Evolutionary conservation across 1,139 yeast genomes (phyloP), one percentile per base, ranked within the genome.

Genomic region (Sugiyamaella pinicola): DNA sequence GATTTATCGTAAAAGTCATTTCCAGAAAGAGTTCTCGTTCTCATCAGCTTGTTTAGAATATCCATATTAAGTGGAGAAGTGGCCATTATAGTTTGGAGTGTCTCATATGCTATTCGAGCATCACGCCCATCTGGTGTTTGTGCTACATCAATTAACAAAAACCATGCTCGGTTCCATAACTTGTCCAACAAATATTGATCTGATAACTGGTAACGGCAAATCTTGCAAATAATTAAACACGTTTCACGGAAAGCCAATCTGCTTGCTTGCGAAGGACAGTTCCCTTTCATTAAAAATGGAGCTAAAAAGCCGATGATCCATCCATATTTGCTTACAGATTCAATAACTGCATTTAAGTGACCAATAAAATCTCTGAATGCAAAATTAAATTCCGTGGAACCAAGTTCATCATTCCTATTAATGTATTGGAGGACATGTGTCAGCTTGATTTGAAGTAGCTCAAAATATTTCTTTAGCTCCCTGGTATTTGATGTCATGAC

Each of bases 351-450:
- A 12, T 55, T 47, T 43, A 64, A 49, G 45, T 62, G 62, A 18
- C 69, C 69, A 35, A 66, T 59, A 43, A 65, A 65, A 51, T 66
- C 69, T n/a, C 69, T 61, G 51, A 64, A 65, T 34, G 60, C 51
- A 51, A 58, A 64, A 15, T 56, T 58, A 19, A 66, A 64, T 24
- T 60, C 61, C 26, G 26, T 22, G 2, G 41, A 45, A 4, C 41
- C 49, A 24, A 43, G 19, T 6, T 39, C 29, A 44, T 59, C 58
- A 3, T 40, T 49, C 12, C 28, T 18, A 4, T 55, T 46, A 15
- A 60, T 42, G 7, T 47, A 35, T n/a, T 51, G 49, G 17, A 60
- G 40, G 7, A 54, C 60, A 22, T 46, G 40, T 9, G 52, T 49
- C 13, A 58, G 57, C 49, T 61, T 61, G 29, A 55, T 49, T 12